A percentile compares a stretch with the other conserved stretches of the same genome.
These are phyloP conservation scores for Vanrija sp. DNA, from an alignment of 1,284 basidiomycete species.

Conservation along the genomic window DNA sequence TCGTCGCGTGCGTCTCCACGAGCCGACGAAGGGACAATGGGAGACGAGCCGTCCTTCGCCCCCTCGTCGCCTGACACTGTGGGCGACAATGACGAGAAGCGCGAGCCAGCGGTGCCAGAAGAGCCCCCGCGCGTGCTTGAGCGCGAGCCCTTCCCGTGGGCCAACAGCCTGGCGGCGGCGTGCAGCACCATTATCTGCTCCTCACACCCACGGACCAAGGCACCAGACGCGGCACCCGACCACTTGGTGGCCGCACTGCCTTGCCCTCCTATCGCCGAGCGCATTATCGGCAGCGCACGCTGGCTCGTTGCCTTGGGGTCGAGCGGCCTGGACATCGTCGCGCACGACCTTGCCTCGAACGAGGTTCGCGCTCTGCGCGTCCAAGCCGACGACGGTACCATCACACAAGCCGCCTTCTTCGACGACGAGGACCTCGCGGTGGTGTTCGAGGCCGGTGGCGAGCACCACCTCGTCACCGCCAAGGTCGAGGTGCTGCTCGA, in stretches of 20 bases:
- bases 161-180: constrained; percentile 9
- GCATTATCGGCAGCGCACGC: neutral
- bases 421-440: constrained; percentile 39
- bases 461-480: constrained; percentile 23
- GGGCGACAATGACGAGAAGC: neutral
- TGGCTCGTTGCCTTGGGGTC: constrained; percentile 4
- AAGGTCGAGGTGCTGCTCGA: neutral
- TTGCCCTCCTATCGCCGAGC: neutral
- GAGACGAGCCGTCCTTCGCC: neutral
- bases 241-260: neutral
- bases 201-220: neutral
- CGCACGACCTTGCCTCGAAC: neutral
- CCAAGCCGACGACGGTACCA: neutral
- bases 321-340: neutral
- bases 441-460: constrained; percentile 15
- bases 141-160: constrained; percentile 17
- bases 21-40: too few species aligned
- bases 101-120: neutral
- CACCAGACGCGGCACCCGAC: neutral
- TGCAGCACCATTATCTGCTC: constrained; percentile 1
- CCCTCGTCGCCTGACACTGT: constrained; percentile 10
- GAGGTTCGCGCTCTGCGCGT: neutral
- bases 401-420: constrained; percentile 29
- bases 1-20: neutral
- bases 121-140: neutral